phyloP scores from a whole-genome alignment of 306 rosid species.

The Acacia acuminata region DNA sequence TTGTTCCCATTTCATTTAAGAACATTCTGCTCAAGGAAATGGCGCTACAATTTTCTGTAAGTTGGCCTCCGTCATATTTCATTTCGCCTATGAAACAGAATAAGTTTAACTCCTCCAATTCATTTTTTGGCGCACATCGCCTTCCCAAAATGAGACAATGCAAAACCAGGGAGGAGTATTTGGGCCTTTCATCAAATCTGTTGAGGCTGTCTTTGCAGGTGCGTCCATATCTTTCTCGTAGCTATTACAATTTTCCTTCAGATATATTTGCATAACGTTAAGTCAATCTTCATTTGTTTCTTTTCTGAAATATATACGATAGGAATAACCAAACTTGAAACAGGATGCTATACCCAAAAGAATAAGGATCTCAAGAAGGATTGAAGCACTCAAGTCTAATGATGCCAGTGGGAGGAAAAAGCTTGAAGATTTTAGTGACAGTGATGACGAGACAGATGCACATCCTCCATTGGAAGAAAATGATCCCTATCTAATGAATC shows the following conservation, averaged over 20 bases:
- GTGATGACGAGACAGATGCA: slow-evolving; percentile 47
- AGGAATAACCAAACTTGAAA: slow-evolving; percentile 12
- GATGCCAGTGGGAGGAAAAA: slow-evolving; percentile 36
- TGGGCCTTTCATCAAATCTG: slow-evolving; percentile 26
- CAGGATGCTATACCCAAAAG: slow-evolving; percentile 35
- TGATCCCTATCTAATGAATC: slow-evolving; percentile 62
- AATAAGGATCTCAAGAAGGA: slow-evolving; percentile 34
- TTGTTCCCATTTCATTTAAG: background rate
- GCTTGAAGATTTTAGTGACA: slow-evolving; percentile 41
- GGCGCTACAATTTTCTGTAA: slow-evolving; percentile 45
- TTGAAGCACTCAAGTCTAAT: slow-evolving; percentile 40
- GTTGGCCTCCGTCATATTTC: slow-evolving; percentile 33
- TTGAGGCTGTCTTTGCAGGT: slow-evolving; percentile 30
- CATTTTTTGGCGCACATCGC: slow-evolving; percentile 17
- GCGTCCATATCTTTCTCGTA: slow-evolving; percentile 15
- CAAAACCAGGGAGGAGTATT: slow-evolving; percentile 14
- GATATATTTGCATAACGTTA: background rate
- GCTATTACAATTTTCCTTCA: background rate
- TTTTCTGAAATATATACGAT: background rate
- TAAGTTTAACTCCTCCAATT: slow-evolving; percentile 27
- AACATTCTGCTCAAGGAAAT: slow-evolving; percentile 38
- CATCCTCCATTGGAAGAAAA: slow-evolving; percentile 23
- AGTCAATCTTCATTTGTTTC: background rate
- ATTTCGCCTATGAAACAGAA: slow-evolving; percentile 29
- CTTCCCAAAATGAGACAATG: slow-evolving; percentile 9